Evolutionary conservation across 257 asterid species (phyloP), one percentile per base, ranked within the genome.

Genomic region (Henckelia pumila): DNA sequence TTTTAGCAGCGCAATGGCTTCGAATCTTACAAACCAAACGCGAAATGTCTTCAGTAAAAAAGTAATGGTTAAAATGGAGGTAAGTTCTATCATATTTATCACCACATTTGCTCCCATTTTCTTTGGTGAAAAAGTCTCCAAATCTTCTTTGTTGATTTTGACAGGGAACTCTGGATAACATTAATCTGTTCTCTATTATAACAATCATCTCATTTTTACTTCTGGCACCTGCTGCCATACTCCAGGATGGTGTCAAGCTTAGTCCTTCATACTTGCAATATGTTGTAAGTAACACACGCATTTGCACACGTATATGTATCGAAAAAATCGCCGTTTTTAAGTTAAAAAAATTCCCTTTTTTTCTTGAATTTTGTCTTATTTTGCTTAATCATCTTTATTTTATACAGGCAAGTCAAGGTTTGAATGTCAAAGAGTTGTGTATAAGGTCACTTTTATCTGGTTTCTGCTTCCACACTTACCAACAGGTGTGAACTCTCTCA

Each of bases 1-100:
- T 64, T 89, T 92, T 57, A 77, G 88, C 61, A 84, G 87, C 49
- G 96, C 98, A 67, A 89, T 92, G 98, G 95, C 98, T 66, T 92
- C 98, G n/a, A 92, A 92, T 72, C 75, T 89, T 29, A 86, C 90
- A 61, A 92, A 92, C 78, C 98, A 92, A 75, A 83, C 96, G 10
- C 90, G 98, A 49, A 92, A 92, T 5, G 89, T 92, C 22, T 89
- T 81, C 71, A 92, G 96, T 79, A 89, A 92, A 72, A 83, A 75
- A 52, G n/a, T 92, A 67, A 84, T 92, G 96, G 72, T 69, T 67
- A 85, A 66, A 69, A 77, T 86, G 66, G 94, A 89, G 94, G 98
- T 91, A 81, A 11, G 35, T 6, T 33, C 21, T 14, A 53, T 6
- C 3, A 4, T 56, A 22, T 52, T 25, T 7, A 59, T 11, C 40